These are phyloP conservation scores for Penicillium olsonii DNA, from an alignment of 2,329 filamentous ascomycete species.

Conservation along the genomic window DNA sequence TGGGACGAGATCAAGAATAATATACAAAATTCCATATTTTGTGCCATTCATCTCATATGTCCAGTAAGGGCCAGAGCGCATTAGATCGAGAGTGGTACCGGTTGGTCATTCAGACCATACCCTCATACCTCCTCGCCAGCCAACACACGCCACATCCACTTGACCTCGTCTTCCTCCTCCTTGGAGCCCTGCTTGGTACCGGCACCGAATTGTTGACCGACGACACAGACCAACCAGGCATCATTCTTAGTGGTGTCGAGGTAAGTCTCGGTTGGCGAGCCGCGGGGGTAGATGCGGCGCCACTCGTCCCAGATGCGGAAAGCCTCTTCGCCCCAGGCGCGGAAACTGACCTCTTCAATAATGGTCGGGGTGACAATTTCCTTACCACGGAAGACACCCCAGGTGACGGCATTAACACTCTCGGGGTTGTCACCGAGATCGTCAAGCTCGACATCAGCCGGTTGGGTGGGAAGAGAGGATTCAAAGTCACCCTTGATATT, in stretches of 20 bases:
- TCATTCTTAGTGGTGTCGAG: constrained; percentile 68
- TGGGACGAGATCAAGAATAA: constrained; percentile 21
- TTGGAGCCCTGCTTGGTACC: constrained; percentile 40
- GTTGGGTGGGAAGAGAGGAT: constrained; percentile 51
- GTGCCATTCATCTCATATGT: constrained; percentile 15
- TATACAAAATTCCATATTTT: constrained; percentile 24
- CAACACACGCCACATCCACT: constrained; percentile 44
- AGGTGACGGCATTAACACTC: constrained; percentile 91
- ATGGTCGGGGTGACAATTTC: constrained; percentile 97
- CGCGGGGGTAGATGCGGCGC: constrained; percentile 81
- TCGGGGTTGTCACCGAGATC: constrained; percentile 34
- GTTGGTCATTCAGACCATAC: not conserved
- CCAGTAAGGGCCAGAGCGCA: constrained; percentile 8
- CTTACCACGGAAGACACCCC: constrained; percentile 93
- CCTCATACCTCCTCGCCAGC: constrained; percentile 26
- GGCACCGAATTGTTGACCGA: constrained; percentile 49
- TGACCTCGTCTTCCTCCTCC: constrained; percentile 41
- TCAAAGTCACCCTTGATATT: constrained; percentile 77
- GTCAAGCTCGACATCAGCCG: constrained; percentile 35
- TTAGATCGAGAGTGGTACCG: not conserved
- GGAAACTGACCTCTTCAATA: constrained; percentile 92
- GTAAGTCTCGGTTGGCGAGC: constrained; percentile 69
- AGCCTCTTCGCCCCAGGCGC: constrained; percentile 92
- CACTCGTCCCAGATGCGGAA: constrained; percentile 96
- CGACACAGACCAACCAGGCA: constrained; percentile 80